Evolutionary conservation across 352 stramenopile genomes (phyloP), one percentile per base, ranked within the genome.

Genomic region (Phytophthora macrochlamydospora): DNA sequence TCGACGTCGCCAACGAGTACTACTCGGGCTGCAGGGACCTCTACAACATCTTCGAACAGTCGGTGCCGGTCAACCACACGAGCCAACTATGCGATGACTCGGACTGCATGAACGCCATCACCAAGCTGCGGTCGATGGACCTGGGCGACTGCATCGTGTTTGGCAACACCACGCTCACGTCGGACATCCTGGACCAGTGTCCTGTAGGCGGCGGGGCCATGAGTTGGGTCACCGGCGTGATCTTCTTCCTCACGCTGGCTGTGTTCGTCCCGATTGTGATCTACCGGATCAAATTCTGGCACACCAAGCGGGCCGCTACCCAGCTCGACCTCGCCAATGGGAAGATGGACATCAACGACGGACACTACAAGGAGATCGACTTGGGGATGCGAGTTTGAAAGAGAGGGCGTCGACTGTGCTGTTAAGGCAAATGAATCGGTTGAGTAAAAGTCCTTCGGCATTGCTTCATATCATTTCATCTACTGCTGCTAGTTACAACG

Each of bases 71-170:
- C 57, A 75, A 62, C 46, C 68, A 55, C 62, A 75, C 62, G 29
- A 63, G 56, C 35, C 42, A 12, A 12, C 55, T 71, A 24, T 75
- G 62, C 35, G 53, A 51, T 50, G 46, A 64, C 51, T 43, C 44
- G 18, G 67, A 71, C 62, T 71, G 67, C 35, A 52, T 62, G 31
- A 33, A 35, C 40, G 67, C 67, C 48, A 69, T 73, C 14, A 58
- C 59, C 46, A 46, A 65, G 29, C 33, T 73, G 3, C 65, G 59
- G 12, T 49, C 33, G 0, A 69, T 75, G 37, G 49, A 64, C 40
- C n/a, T 71, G 40, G 67, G 67, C 38, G 67, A 75, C 62, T 75
- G 67, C 67, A 62, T 75, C 56, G 52, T 75, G 8, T 75, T 75
- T 46, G 62, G 40, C 38, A 51, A 51, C n/a, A 75, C 62, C 31